phyloP scores from a whole-genome alignment of 78 protist genomes.

The Dictyostelium citrinum region DNA sequence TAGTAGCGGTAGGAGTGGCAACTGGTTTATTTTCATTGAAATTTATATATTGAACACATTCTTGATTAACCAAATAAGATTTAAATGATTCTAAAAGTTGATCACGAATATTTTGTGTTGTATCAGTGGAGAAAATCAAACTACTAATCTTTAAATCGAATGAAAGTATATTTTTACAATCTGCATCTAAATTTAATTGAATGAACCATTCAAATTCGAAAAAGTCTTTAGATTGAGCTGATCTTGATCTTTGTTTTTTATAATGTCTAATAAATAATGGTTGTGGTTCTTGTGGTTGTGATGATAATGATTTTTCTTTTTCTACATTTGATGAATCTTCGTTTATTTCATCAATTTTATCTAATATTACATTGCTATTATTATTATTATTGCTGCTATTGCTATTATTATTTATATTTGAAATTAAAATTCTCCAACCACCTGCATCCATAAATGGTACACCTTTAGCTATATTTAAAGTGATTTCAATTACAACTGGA shows the following conservation, averaged over 20 bases:
- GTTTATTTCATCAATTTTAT: neutral
- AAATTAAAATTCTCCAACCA: conserved; percentile 57
- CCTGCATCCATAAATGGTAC: conserved; percentile 77
- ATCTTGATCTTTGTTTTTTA: conserved; percentile 60
- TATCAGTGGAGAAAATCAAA: conserved; percentile 28
- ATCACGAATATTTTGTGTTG: conserved; percentile 4
- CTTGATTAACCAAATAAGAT: conserved; percentile 29
- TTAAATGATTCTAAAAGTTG: conserved; percentile 28
- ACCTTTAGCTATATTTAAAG: conserved; percentile 54
- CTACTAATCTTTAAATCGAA: conserved; percentile 14
- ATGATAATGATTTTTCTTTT: neutral
- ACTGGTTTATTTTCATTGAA: neutral
- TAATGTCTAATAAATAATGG: conserved; percentile 1
- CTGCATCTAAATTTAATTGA: conserved; percentile 2
- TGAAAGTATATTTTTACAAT: conserved; percentile 41
- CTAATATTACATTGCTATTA: neutral
- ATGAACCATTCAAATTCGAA: conserved; percentile 74
- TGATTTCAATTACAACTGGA: conserved; percentile 75
- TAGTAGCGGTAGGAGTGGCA: neutral
- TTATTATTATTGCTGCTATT: neutral
- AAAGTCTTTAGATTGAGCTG: conserved; percentile 8
- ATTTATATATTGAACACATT: conserved; percentile 33
- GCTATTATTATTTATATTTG: neutral
- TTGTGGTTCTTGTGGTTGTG: neutral
- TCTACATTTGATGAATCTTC: neutral